phyloP scores from a whole-genome alignment of 164 flowering plant genomes.

The Piper betle region DNA sequence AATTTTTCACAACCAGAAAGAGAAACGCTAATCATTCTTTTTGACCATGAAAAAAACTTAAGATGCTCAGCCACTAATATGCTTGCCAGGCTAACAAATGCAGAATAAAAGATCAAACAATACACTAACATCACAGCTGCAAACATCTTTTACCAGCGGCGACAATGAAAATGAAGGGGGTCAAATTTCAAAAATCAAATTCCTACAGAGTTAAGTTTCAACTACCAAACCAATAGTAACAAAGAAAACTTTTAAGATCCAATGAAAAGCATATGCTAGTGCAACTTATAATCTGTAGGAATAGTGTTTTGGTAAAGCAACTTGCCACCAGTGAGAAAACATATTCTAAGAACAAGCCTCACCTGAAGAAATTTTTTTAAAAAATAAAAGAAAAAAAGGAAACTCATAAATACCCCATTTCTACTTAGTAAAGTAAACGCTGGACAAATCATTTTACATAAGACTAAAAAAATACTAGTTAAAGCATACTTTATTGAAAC shows the following conservation, averaged over 20 bases:
- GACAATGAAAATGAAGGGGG: no score
- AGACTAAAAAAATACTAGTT: background rate
- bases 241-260: background rate
- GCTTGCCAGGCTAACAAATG: no score
- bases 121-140: no score
- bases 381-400: no score
- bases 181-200: no score
- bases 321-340: background rate
- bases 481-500: conserved; percentile 52
- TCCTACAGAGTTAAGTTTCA: background rate
- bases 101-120: no score
- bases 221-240: background rate
- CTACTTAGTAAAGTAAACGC: background rate
- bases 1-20: background rate
- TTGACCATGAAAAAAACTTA: background rate
- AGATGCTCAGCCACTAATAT: no score
- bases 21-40: no score
- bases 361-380: background rate
- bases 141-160: no score
- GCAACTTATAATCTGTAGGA: background rate
- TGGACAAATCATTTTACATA: no score
- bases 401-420: background rate
- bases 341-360: background rate
- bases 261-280: background rate
- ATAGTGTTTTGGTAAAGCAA: background rate